Base-by-base conservation (phyloP, 305 asterid species). In the Solanum hybrid region DNA sequence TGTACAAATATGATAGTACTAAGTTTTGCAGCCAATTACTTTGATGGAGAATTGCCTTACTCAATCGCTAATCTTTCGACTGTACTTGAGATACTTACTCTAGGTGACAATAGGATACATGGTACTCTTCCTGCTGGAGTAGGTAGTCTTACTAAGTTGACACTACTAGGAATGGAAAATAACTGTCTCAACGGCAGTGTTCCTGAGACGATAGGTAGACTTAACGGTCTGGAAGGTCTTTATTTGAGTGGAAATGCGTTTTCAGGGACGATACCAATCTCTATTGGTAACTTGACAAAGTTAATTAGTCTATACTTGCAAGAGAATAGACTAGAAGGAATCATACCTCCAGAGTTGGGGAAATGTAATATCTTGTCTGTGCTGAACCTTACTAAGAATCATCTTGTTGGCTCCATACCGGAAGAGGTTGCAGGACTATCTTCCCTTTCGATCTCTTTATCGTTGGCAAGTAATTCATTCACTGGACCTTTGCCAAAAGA, bases 301-400 rank as follows among this genome's bases (percentile, higher is more conserved):
- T 41, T 92, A 45, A 22, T 26, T 1, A 24, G 36, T 12, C 29
- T 92, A 10, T 31, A 24, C 79, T 31, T 93, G 90, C 89, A 89
- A 10, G 73, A 87, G 68, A 93, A 93, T 86, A 32, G 29, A 12
- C 51, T 93, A 34, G 90, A 91, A 33, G 92, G 91, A 39, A 39
- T 22, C 24, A 88, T 92, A 33, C 94, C 94, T 1, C 6, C 89
- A 13, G 87, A 80, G 45, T 20, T 93, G 15, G 93, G 92, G 10
- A 89, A 91, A 2, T 90, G 89, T 82, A 73, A 15, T 61, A 39
- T 87, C 45, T 37, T 93, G 73, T 79, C 87, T 39, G 70, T 65
- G 22, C 75, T 92, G 73, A 84, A 91, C 84, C 89, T 91, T 22
- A 87, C 91, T 51, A 61, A 41, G 79, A 93, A 93, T 29, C 89